Base-by-base conservation (phyloP, 441 rosid species). In the Melastoma candidum region DNA sequence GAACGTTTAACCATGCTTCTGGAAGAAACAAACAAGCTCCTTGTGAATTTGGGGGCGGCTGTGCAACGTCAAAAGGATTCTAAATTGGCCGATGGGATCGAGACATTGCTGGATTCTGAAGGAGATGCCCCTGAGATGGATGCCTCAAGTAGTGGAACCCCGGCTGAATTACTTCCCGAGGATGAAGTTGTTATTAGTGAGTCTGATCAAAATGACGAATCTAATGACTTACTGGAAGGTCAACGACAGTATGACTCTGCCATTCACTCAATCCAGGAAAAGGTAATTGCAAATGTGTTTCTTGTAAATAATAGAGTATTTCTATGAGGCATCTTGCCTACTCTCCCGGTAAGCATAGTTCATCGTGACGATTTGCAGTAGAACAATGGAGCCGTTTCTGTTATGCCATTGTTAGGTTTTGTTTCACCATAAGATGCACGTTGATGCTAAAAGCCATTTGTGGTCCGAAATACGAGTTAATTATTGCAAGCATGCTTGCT, bases 21-120 rank as follows among this genome's bases (percentile, higher is more conserved):
- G 61, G 80, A 79, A 64, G 99, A 94, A 83, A 94, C 99, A 62
- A 90, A 94, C 77, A 90, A 87, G 64, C 96, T 94, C 45, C 95
- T 94, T 60, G 73, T 73, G 65, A 90, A 85, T 67, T 70, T 94
- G 72, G 99, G 99, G 70, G 99, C 99, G 53, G 97, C 97, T 61
- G 99, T 90, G 68, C 96, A 94, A 61, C 94, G 97, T 57, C 95
- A 94, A 74, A 94, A 94, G 81, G 97, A 78, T 82, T 72, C 84
- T 25, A 84, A 81, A 71, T 67, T 52, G 58, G 63, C 78, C 26
- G 95, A 90, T 54, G 95, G 80, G 59, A 72, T 72, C 64, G 97
- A 94, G 69, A 68, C 58, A 47, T 68, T 81, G 41, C 72, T 77
- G 71, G 87, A 79, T 63, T 74, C 74, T 5, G 99, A 90, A 62